Conservation (phyloP, 2,329 filamentous ascomycete species). For the Atkinsonella hypoxylon region DNA sequence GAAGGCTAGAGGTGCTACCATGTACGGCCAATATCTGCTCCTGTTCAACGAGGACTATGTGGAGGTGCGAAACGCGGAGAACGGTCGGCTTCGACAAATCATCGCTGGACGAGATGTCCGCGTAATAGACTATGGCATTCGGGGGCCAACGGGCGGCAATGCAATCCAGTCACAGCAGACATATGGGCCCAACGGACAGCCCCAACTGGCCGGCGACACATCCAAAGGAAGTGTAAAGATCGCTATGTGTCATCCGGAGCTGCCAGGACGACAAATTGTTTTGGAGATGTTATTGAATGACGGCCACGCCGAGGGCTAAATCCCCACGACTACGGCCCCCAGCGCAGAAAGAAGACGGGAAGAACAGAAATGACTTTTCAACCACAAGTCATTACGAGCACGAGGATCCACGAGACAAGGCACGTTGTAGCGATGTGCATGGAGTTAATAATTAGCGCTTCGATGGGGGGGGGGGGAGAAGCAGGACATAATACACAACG, state of each 20-base stretch:
- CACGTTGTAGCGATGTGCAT: too few relatives aligned
- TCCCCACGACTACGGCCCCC: neutral
- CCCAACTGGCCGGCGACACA: slow-evolving; percentile 28
- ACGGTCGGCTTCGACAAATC: slow-evolving; percentile 84
- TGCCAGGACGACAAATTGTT: slow-evolving; percentile 73
- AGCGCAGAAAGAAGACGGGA: neutral
- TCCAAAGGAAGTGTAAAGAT: slow-evolving; percentile 78
- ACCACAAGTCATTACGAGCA: too few relatives aligned
- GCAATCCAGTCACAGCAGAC: slow-evolving; percentile 22
- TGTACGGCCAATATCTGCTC: slow-evolving; percentile 84
- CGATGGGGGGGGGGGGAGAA: too few relatives aligned
- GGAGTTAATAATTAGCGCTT: too few relatives aligned
- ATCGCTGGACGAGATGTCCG: slow-evolving; percentile 85
- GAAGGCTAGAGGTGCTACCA: slow-evolving; percentile 69
- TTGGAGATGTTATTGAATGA: slow-evolving; percentile 89
- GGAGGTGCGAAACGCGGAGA: slow-evolving; percentile 92
- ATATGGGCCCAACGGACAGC: slow-evolving; percentile 23
- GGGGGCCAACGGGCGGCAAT: slow-evolving; percentile 44
- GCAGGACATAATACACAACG: too few relatives aligned
- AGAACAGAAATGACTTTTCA: neutral
- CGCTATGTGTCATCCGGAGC: slow-evolving; percentile 86
- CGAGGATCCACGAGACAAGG: too few relatives aligned
- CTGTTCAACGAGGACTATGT: slow-evolving; percentile 96
- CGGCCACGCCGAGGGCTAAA: slow-evolving; percentile 45
- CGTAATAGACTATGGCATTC: slow-evolving; percentile 74